Base-by-base conservation (phyloP, 345 rosid genomes). In the Abelmoschus esculentus region DNA sequence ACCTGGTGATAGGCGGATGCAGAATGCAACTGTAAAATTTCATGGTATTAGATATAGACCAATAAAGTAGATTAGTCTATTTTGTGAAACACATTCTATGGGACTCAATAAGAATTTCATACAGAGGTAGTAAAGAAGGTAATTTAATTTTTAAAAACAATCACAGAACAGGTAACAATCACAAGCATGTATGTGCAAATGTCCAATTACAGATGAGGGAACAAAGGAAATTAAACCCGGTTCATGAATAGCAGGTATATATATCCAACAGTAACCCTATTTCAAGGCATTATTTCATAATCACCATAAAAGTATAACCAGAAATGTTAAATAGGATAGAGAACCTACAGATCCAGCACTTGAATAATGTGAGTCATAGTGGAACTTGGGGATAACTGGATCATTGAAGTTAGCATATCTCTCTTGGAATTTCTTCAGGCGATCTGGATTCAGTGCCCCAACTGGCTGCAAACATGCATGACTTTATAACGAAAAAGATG, bases 351-450 rank as follows among this genome's bases (percentile, higher is more conserved):
- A 83, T 80, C 96, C 96, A 44, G 98, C 93, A 79, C 96, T 91
- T 29, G 96, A 95, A 82, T 95, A 95, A 82, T 95, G 99, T n/a
- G 99, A 95, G 73, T 96, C 96, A 76, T 95, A 95, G 73, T 95
- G 99, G 68, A 95, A 95, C 79, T 95, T 95, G 34, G 99, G 99
- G 79, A 95, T 95, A 75, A 92, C 87, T 53, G 98, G 93, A 81
- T 92, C 99, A 66, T 95, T 96, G 74, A 92, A 92, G 84, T 90
- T 90, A 75, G 90, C 86, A 87, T 95, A 95, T 84, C 98, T 87
- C 84, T 90, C 98, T 80, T 92, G 92, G 75, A 95, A 89, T 72
- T 86, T 92, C 71, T 82, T 80, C 55, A 95, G 84, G 65, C 96
- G 89, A 59, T 85, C 92, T 40, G 85, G 86, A 80, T 90, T 90